Conservation (phyloP, 2,329 filamentous ascomycete genomes). For the Cephalotrichum gorgonifer region DNA sequence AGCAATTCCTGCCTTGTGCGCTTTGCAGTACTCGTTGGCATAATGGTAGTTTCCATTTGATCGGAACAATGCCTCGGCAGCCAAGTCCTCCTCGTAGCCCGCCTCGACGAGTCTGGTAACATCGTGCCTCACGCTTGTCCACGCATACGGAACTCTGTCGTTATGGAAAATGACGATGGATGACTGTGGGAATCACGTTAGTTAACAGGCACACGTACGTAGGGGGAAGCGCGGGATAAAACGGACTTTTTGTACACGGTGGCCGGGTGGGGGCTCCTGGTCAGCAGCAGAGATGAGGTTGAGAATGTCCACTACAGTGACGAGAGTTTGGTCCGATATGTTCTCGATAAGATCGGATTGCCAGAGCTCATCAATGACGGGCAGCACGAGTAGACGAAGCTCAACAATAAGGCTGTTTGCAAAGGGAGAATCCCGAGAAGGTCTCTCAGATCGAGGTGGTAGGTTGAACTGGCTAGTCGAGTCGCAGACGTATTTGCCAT, state of each 20-base stretch:
- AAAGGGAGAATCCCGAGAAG: conserved; percentile 26
- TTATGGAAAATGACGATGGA: conserved; percentile 24
- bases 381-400: conserved; percentile 68
- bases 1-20: conserved; percentile 45
- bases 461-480: conserved; percentile 49
- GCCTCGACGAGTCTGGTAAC: conserved; percentile 21
- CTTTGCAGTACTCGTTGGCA: conserved; percentile 66
- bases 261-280: conserved; percentile 54
- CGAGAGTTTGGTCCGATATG: conserved; percentile 64
- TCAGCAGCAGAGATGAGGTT: conserved; percentile 71
- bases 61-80: conserved; percentile 71
- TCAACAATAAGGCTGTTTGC: conserved; percentile 77
- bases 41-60: conserved; percentile 55
- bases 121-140: conserved; percentile 22
- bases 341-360: conserved; percentile 76
- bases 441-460: conserved; percentile 29
- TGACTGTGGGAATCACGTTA: conserved; percentile 2
- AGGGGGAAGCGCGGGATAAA: conserved; percentile 23
- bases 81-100: conserved; percentile 46
- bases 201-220: not conserved
- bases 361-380: conserved; percentile 72
- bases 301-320: conserved; percentile 73
- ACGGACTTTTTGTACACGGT: conserved; percentile 40
- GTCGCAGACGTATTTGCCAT: conserved; percentile 71
- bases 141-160: conserved; percentile 33